A percentile compares a stretch with the other conserved stretches of the same genome.
phyloP scores from a whole-genome alignment of 768 basidiomycete genomes.

The Phaeotremella fagi region DNA sequence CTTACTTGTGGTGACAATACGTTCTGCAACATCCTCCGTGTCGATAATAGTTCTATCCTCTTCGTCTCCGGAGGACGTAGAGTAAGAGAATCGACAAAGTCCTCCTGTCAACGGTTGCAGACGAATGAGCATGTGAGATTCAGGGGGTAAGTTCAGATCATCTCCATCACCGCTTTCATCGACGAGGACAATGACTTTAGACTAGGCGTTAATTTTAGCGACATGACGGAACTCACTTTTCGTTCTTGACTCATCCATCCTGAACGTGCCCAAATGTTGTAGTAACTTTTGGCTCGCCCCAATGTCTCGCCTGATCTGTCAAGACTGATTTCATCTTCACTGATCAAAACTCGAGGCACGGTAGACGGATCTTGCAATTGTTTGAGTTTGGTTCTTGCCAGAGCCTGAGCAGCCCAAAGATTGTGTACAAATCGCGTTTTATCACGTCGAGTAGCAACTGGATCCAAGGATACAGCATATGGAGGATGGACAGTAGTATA shows the following conservation, averaged over 20 bases:
- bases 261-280: constrained; percentile 78
- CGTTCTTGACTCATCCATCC: constrained; percentile 57
- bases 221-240: constrained; percentile 57
- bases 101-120: constrained; percentile 80
- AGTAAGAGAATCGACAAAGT: constrained; percentile 63
- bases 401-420: constrained; percentile 82
- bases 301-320: constrained; percentile 26
- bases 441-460: constrained; percentile 59
- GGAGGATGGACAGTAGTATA: constrained; percentile 74
- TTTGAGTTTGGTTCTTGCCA: constrained; percentile 65
- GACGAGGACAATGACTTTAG: constrained; percentile 81
- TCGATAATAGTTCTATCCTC: constrained; percentile 64
- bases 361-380: constrained; percentile 55
- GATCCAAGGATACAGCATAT: constrained; percentile 61
- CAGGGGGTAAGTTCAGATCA: constrained; percentile 66
- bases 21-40: constrained; percentile 66
- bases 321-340: constrained; percentile 66
- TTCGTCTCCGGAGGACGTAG: constrained; percentile 14
- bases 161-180: constrained; percentile 71
- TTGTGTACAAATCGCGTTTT: constrained; percentile 83
- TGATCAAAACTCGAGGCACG: constrained; percentile 53
- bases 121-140: constrained; percentile 71
- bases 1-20: constrained; percentile 78
- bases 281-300: constrained; percentile 63
- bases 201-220: constrained; percentile 52